Evolutionary conservation across 176 grass and related monocot species (phyloP).

Genomic region (Musa troglodytarum): DNA sequence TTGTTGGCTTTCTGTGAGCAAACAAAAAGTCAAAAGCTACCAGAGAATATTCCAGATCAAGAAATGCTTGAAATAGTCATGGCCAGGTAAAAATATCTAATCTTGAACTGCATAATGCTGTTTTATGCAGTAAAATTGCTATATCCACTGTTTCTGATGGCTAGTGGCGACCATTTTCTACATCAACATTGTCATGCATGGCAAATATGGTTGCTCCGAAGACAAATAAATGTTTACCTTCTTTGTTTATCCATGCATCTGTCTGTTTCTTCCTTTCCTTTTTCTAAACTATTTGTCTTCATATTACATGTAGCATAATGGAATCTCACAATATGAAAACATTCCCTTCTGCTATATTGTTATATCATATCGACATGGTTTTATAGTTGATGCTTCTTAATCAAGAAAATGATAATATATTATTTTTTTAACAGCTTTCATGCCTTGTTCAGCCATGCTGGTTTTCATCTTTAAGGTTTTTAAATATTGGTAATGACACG

Average conservation of each 20-base stretch:
- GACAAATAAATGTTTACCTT: neutral
- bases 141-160: neutral
- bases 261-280: no score
- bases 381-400: no score
- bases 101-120: neutral
- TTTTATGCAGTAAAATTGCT: neutral
- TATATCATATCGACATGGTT: no score
- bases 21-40: slow-evolving; percentile 46
- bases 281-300: no score
- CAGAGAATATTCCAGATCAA: slow-evolving; percentile 41
- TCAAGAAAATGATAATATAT: no score
- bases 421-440: no score
- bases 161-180: neutral
- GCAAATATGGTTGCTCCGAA: neutral
- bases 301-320: no score
- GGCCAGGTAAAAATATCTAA: slow-evolving; percentile 36
- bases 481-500: no score
- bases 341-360: no score
- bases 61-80: slow-evolving; percentile 62
- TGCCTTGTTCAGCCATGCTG: no score
- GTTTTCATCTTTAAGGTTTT: no score
- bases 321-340: no score
- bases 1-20: slow-evolving; percentile 73
- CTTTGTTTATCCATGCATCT: neutral
- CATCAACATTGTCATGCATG: neutral